Base-by-base conservation (phyloP, 805 yeast genomes). In the Lachancea sp. region DNA sequence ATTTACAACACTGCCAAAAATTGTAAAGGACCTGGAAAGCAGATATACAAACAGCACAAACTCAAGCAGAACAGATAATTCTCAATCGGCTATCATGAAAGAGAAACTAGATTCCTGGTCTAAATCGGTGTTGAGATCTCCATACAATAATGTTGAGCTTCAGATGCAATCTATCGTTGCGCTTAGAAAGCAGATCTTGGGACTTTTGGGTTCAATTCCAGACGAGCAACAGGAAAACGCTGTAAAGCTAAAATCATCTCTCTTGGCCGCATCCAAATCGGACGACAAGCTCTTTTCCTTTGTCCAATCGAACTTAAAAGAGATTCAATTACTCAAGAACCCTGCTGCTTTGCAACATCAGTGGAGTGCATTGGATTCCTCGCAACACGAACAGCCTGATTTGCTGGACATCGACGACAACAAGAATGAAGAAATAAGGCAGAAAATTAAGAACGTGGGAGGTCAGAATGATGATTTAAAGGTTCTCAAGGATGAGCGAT, bases 1-100 rank as follows among this genome's bases (percentile, higher is more conserved):
- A 55, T 88, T 77, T 54, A 74, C 88, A 52, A 82, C 82, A 46
- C 69, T 91, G 45, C 96, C 96, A 1, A 72, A 71, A 36, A 75
- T 85, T 2, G 63, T 86, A 30, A 73, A 68, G 13, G 79, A 75
- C 18, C 59, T 86, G 35, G 78, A 77, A 49, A 53, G 48, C 32
- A 54, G 49, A 47, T 59, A 54, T 36, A 50, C 53, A 22, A 67
- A 67, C 45, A 59, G 68, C n/a, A 53, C 65, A 7, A 55, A 49
- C 3, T 49, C 51, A 1, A 46, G 54, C 11, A 42, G 42, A 12
- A 47, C 45, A 35, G 35, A 37, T 15, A 52, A 55, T 41, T 49
- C 60, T 11, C 56, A 58, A 41, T 16, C 52, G 40, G 45, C 60
- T 18, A 53, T 55, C 19, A 58, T 64, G 52, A 66, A 57, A 47